Evolutionary conservation across 352 stramenopile genomes (phyloP).

Genomic region (Elongisporangium senticosum): DNA sequence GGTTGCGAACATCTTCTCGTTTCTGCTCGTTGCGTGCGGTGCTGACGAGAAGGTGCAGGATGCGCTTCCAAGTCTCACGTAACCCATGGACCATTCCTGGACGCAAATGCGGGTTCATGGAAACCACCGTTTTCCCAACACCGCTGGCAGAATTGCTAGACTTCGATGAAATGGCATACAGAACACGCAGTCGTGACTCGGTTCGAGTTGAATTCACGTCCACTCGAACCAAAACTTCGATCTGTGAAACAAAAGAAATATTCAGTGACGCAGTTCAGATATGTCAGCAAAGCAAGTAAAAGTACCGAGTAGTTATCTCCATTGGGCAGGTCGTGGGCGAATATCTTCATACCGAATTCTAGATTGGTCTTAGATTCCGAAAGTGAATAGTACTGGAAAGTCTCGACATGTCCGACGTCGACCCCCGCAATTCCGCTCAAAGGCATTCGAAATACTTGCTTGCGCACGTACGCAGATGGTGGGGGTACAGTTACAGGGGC

Average conservation of each 20-base stretch:
- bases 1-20: slow-evolving; percentile 20
- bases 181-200: slow-evolving; percentile 31
- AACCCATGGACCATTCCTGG: slow-evolving; percentile 38
- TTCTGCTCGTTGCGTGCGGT: slow-evolving; percentile 15
- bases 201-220: slow-evolving; percentile 24
- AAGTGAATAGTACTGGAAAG: slow-evolving; percentile 61
- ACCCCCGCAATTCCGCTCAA: slow-evolving; percentile 38
- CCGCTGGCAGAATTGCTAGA: background rate
- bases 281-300: slow-evolving; percentile 4
- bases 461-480: slow-evolving; percentile 28
- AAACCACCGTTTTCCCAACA: slow-evolving; percentile 2
- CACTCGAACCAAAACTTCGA: slow-evolving; percentile 36
- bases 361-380: slow-evolving; percentile 22
- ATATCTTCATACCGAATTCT: slow-evolving; percentile 70
- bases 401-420: slow-evolving; percentile 37
- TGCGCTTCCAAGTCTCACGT: slow-evolving; percentile 49
- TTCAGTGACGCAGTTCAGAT: background rate
- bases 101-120: slow-evolving; percentile 37
- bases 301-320: slow-evolving; percentile 54
- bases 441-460: slow-evolving; percentile 56
- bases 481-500: background rate
- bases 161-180: slow-evolving; percentile 27
- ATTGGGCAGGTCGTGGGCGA: slow-evolving; percentile 36
- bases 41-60: slow-evolving; percentile 14
- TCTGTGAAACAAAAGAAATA: slow-evolving; percentile 12